These are phyloP conservation scores for Millerozyma miso DNA, from an alignment of 805 yeast genomes.

Conservation along the genomic window DNA sequence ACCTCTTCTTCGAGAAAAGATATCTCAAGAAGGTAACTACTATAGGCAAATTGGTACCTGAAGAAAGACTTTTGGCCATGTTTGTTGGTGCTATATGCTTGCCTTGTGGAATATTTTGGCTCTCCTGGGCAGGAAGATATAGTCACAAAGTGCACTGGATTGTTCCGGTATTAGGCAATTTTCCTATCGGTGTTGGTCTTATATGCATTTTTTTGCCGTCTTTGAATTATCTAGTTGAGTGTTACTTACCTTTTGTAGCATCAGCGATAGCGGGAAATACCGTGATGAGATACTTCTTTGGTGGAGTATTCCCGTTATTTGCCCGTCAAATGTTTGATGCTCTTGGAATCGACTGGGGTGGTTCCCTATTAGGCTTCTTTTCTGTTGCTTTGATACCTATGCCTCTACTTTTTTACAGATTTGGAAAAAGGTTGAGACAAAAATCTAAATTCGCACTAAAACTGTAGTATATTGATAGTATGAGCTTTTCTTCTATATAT, in stretches of 20 bases:
- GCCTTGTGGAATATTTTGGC: slow-evolving; percentile 1
- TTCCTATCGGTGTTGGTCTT: not conserved
- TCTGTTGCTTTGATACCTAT: not conserved
- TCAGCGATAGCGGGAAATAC: slow-evolving; percentile 1
- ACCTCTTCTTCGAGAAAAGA: slow-evolving; percentile 48
- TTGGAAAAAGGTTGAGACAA: slow-evolving; percentile 4
- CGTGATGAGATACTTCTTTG: not conserved
- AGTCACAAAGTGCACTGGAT: not conserved
- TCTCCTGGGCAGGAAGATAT: slow-evolving; percentile 1
- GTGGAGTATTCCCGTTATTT: slow-evolving; percentile 1
- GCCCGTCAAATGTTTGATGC: not conserved
- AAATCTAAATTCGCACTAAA: slow-evolving; percentile 2
- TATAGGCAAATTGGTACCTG: not conserved
- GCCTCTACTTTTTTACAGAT: slow-evolving; percentile 6
- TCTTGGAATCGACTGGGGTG: not conserved
- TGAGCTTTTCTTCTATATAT: too few relatives aligned
- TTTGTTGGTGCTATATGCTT: not conserved
- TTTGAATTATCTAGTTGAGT: not conserved
- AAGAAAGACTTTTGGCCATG: not conserved
- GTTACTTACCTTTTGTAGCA: not conserved
- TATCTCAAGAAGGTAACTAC: slow-evolving; percentile 12
- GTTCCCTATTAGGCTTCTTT: slow-evolving; percentile 3
- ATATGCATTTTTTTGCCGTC: not conserved
- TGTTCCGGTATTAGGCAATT: not conserved
- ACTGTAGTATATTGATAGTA: not conserved